phyloP scores from a whole-genome alignment of 2,329 filamentous ascomycete genomes.

The Arthrobotrys sinensis region DNA sequence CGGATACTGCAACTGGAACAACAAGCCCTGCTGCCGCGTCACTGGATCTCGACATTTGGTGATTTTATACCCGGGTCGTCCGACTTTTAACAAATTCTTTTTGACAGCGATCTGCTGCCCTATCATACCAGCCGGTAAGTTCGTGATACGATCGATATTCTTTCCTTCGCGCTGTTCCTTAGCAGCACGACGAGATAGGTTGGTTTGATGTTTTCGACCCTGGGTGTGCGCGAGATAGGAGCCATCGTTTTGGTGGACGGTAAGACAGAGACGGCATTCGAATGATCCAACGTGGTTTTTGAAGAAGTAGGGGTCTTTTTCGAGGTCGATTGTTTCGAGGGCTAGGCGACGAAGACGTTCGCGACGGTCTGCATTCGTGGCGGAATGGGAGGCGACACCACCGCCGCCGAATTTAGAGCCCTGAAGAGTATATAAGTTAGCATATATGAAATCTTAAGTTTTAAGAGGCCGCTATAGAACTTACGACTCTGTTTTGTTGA shows the following conservation, averaged over 20 bases:
- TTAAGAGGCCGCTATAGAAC: not conserved
- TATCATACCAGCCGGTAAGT: conserved; percentile 81
- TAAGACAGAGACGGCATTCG: conserved; percentile 96
- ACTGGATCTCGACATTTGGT: conserved; percentile 93
- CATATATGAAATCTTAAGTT: conserved; percentile 74
- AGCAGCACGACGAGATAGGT: conserved; percentile 94
- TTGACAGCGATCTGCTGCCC: conserved; percentile 78
- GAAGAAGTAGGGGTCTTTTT: conserved; percentile 99
- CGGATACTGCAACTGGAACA: conserved; percentile 97
- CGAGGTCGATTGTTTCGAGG: conserved; percentile 97
- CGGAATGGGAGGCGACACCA: conserved; percentile 92
- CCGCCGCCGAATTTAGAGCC: conserved; percentile 98
- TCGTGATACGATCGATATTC: conserved; percentile 78
- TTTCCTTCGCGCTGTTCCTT: conserved; percentile 91
- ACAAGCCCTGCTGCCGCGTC: conserved; percentile 86
- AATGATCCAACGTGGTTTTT: conserved; percentile 99
- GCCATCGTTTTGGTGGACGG: conserved; percentile 98
- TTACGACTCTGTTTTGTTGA: conserved; percentile 61
- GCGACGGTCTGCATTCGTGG: conserved; percentile 95
- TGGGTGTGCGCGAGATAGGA: conserved; percentile 99
- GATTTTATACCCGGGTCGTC: conserved; percentile 96
- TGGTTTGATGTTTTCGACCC: conserved; percentile 98
- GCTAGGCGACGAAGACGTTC: conserved; percentile 98
- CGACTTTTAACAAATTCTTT: conserved; percentile 92
- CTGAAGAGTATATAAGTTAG: conserved; percentile 73